Conservation (phyloP, 108 stramenopile species). For the Fragilaria radians region DNA sequence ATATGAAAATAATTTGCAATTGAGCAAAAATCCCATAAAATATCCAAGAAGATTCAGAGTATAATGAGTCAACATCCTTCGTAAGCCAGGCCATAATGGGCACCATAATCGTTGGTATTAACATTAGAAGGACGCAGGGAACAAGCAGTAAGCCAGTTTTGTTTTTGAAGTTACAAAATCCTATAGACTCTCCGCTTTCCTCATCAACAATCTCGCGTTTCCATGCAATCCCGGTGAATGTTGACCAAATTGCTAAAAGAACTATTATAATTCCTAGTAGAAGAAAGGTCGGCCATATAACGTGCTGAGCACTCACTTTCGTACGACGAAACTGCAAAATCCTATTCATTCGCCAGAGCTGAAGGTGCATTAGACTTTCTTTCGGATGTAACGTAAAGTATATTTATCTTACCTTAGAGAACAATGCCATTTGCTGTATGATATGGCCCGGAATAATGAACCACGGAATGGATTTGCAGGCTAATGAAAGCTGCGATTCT, state of each 20-base stretch:
- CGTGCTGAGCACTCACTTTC: neutral
- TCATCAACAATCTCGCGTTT: neutral
- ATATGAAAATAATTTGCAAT: conserved; percentile 10
- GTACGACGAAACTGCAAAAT: conserved; percentile 8
- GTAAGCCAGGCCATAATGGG: conserved; percentile 13
- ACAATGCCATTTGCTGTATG: neutral
- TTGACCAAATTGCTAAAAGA: conserved; percentile 7
- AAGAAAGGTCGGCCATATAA: neutral
- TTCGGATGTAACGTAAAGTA: conserved; percentile 3
- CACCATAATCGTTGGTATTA: conserved; percentile 14
- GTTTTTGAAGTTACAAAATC: conserved; percentile 1
- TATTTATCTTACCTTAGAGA: neutral
- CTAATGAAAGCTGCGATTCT: conserved; percentile 1
- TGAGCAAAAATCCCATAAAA: neutral
- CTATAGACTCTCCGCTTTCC: conserved; percentile 5
- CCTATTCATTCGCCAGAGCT: conserved; percentile 10
- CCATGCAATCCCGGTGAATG: neutral
- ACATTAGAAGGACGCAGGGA: conserved; percentile 9
- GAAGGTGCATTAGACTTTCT: conserved; percentile 3
- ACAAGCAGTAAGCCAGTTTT: neutral
- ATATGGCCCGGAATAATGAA: neutral
- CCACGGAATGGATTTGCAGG: neutral
- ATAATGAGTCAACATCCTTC: conserved; percentile 15
- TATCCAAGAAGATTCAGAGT: conserved; percentile 13
- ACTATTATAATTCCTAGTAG: neutral